phyloP scores from a whole-genome alignment of 2,329 filamentous ascomycete species.

The Orbilia blumenaviensis region DNA sequence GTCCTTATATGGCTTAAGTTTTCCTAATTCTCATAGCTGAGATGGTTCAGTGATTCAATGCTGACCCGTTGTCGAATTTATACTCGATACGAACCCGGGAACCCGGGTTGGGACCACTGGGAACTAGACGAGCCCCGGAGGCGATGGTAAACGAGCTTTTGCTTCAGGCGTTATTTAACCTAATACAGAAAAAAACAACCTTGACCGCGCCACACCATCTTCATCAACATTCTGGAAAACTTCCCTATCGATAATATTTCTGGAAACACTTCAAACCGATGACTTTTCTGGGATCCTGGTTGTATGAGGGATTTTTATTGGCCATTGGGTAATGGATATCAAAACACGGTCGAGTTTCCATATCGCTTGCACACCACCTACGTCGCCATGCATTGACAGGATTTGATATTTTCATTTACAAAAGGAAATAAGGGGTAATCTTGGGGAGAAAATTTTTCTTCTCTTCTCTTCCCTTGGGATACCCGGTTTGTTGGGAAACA shows the following conservation, averaged over 20 bases:
- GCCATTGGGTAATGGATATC: conserved; percentile 34
- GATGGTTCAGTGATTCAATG: conserved; percentile 30
- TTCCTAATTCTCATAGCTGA: conserved; percentile 31
- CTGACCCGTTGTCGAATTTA: conserved; percentile 6
- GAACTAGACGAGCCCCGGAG: conserved; percentile 33
- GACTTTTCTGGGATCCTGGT: conserved; percentile 14
- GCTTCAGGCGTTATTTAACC: conserved; percentile 47
- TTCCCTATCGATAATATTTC: conserved; percentile 51
- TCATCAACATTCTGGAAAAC: conserved; percentile 47
- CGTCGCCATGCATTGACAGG: conserved; percentile 50
- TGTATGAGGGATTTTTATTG: conserved; percentile 54
- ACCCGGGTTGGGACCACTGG: conserved; percentile 25
- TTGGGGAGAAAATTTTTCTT: conserved; percentile 27
- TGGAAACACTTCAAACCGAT: conserved; percentile 19
- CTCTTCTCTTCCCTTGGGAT: neutral
- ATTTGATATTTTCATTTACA: conserved; percentile 35
- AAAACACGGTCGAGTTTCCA: neutral
- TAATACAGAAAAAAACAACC: conserved; percentile 33
- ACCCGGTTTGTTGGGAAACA: conserved; percentile 37
- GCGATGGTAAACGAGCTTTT: conserved; percentile 23
- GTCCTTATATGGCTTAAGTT: conserved; percentile 5
- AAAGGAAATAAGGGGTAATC: conserved; percentile 49
- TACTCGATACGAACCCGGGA: conserved; percentile 16
- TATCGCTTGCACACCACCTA: conserved; percentile 43
- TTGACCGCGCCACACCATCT: conserved; percentile 38